Evolutionary conservation across 441 rosid genomes (phyloP), one percentile per base, ranked within the genome.

Genomic region (Pelargonium cotyledonis): DNA sequence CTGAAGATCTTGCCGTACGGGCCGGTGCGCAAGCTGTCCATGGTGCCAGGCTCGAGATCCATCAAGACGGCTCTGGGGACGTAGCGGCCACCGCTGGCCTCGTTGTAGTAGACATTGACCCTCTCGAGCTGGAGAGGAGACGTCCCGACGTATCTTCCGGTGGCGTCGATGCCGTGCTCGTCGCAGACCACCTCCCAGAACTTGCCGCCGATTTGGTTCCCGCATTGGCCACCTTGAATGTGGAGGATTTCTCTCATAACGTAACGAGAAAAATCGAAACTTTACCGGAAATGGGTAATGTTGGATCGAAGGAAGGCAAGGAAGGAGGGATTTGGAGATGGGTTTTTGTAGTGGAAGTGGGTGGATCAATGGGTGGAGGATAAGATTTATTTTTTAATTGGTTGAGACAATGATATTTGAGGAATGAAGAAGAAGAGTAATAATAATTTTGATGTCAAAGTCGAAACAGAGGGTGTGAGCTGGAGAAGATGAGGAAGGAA

Each of bases 11-110:
- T 41, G 0, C 89, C 89, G 18, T 75, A 79, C 6, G 85, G 87
- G 40, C 87, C 81, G 1, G 85, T 81, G 31, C 85, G 78, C 71
- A 85, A 63, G 79, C 84, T 79, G 76, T 85, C 89, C 89, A 85
- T 85, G 43, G 89, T 85, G 4, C 89, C 89, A 14, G 89, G 89
- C 71, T 85, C 89, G 47, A 85, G 83, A 66, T 85, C 89, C 84
- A 83, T 67, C 5, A 85, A 31, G 41, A 83, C 87, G 8, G 89
- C 87, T 72, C 89, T 75, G 9, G 89, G 89, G 68, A 85, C 89
- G 40, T 80, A 81, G 5, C 85, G 75, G 0, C 84, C 85, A 2
- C 87, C 85, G 15, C 82, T 80, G 9, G 89, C 87, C 61, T 85
- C 89, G 6, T 83, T 85, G 74, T 74, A 85, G 82, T 85, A 85